A percentile compares a stretch with the other conserved stretches of the same genome.
Evolutionary conservation across 169 alveolate species (phyloP).

Genomic region (Plasmodium relictum): DNA sequence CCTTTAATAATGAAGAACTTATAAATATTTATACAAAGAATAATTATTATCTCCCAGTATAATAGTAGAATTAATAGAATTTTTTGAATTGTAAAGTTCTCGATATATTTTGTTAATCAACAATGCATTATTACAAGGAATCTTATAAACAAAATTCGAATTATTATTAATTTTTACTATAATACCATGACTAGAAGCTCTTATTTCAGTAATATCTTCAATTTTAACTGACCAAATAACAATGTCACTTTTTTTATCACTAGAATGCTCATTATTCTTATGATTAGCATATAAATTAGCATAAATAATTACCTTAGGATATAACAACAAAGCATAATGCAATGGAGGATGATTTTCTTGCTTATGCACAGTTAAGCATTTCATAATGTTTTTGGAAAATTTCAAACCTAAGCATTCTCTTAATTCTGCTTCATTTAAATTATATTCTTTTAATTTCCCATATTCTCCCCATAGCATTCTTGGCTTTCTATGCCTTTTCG

Average conservation of each 20-base stretch:
- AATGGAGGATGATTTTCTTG: slow-evolving; percentile 76
- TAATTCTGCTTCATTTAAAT: slow-evolving; percentile 87
- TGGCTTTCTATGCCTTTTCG: slow-evolving; percentile 87
- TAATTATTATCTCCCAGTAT: slow-evolving; percentile 23
- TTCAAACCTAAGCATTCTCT: slow-evolving; percentile 86
- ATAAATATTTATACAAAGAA: slow-evolving; percentile 2
- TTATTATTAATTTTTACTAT: slow-evolving; percentile 26
- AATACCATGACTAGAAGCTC: slow-evolving; percentile 76
- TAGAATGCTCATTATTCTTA: slow-evolving; percentile 14
- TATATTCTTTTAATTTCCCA: slow-evolving; percentile 85
- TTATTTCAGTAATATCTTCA: slow-evolving; percentile 66
- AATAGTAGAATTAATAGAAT: slow-evolving; percentile 64
- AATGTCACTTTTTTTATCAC: slow-evolving; percentile 56
- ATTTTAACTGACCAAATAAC: slow-evolving; percentile 76
- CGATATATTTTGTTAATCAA: slow-evolving; percentile 57
- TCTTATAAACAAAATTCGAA: slow-evolving; percentile 40
- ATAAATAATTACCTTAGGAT: slow-evolving; percentile 73
- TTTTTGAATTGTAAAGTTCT: slow-evolving; percentile 67
- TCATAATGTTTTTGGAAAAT: slow-evolving; percentile 85
- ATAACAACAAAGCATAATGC: slow-evolving; percentile 51
- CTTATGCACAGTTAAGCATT: slow-evolving; percentile 77
- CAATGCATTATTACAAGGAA: slow-evolving; percentile 69
- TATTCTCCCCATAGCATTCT: slow-evolving; percentile 93
- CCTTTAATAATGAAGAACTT: not conserved
- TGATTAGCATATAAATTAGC: slow-evolving; percentile 65